Evolutionary conservation across 2,329 filamentous ascomycete species (phyloP), one percentile per base, ranked within the genome.

Genomic region (Fusarium subtropicale): DNA sequence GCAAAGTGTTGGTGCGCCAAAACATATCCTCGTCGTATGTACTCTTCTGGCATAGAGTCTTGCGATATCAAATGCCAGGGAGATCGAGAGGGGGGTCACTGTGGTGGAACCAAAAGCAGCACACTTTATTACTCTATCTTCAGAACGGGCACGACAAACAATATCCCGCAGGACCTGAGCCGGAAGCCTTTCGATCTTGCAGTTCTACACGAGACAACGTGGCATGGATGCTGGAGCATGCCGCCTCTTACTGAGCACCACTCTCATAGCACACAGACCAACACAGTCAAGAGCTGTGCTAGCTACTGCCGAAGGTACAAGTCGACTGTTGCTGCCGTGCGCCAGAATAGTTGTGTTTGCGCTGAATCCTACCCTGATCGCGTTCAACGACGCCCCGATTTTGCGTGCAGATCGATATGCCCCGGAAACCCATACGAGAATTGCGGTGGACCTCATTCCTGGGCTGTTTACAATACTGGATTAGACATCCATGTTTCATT

Each of bases 201-300:
- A 0, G 8, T 26, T 2, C 11, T 12, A 11, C 10, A 20, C 5
- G 2, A 10, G 7, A 10, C 5, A 1, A 54, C 59, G 7, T 56
- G 38, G 2, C 60, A 60, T 20, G 60, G 64, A 12, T 68, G 65
- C 54, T 68, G 48, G 20, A 54, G 8, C 2, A 8, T 26, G 4
- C 13, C 12, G 0, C 46, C 64, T 11, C 8, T 28, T 3, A 41
- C 31, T 5, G 11, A 30, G 30, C 16, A n/a, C 33, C n/a, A 20
- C 4, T 8, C 24, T 12, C 18, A 31, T 30, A 16, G 16, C 7
- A 6, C 12, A 26, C 5, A 31, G 15, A 5, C 2, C 11, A 59
- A 65, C 11, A 33, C 45, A 15, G 13, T 2, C 3, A 3, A 4
- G 7, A 4, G 2, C 2, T 68, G 65, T 18, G 20, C 31, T 5